Conservation (phyloP, 1,284 basidiomycete genomes). For the Lignosus rhinocerotis region DNA sequence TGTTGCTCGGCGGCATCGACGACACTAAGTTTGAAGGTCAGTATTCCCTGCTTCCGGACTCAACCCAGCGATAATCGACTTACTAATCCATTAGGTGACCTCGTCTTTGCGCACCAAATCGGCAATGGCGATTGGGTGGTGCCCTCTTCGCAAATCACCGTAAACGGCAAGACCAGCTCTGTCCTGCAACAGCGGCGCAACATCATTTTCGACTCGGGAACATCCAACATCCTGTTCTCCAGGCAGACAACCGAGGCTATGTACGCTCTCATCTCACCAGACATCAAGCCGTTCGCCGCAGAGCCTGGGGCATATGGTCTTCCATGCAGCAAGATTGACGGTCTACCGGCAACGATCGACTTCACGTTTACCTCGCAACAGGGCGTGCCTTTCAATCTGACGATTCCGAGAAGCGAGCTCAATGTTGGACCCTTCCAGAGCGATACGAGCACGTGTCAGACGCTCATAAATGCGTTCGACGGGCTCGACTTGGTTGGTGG, state of each 20-base stretch:
- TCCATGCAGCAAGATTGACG: slow-evolving; percentile 45
- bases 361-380: slow-evolving; percentile 50
- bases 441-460: slow-evolving; percentile 49
- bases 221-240: slow-evolving; percentile 53
- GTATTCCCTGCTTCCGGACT: neutral
- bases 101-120: slow-evolving; percentile 43
- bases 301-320: slow-evolving; percentile 60
- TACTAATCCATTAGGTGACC: slow-evolving; percentile 33
- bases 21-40: slow-evolving; percentile 49
- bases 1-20: slow-evolving; percentile 56
- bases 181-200: slow-evolving; percentile 40
- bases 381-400: slow-evolving; percentile 51
- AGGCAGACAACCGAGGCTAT: slow-evolving; percentile 52
- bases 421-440: slow-evolving; percentile 55
- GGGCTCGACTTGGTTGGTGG: slow-evolving; percentile 51
- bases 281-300: slow-evolving; percentile 48
- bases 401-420: slow-evolving; percentile 55
- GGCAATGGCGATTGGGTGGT: slow-evolving; percentile 46
- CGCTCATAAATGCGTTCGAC: slow-evolving; percentile 57
- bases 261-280: slow-evolving; percentile 55
- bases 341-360: slow-evolving; percentile 50
- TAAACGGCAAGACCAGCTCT: slow-evolving; percentile 52
- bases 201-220: slow-evolving; percentile 60
- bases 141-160: slow-evolving; percentile 45
- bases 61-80: neutral